These are phyloP conservation scores for Colletotrichum australisinense DNA, from an alignment of 2,329 filamentous ascomycete genomes.

Conservation along the genomic window DNA sequence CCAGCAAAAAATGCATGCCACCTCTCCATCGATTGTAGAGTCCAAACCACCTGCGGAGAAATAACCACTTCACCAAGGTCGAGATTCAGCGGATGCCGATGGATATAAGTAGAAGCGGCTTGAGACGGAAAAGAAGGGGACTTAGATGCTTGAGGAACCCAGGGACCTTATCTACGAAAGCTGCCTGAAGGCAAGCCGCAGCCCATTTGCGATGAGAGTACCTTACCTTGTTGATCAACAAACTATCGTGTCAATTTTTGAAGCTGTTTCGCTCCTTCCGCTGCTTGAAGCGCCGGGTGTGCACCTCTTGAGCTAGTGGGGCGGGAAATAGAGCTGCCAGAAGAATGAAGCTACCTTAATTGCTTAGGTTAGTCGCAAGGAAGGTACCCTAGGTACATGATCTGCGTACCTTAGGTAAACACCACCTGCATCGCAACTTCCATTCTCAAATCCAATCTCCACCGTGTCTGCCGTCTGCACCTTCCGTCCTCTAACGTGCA, in stretches of 20 bases:
- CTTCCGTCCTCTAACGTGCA: not conserved
- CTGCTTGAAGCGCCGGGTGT: not conserved
- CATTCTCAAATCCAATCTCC: slow-evolving; percentile 6
- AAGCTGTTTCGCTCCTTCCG: not conserved
- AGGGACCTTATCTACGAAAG: no score
- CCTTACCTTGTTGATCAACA: no score
- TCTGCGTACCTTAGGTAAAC: not conserved
- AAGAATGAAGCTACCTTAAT: not conserved
- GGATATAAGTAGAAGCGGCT: no score
- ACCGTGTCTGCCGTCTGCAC: not conserved
- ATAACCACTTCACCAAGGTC: not conserved
- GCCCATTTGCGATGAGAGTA: no score
- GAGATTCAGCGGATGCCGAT: not conserved
- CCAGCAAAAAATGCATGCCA: not conserved
- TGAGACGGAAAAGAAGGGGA: no score
- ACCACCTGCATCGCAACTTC: not conserved
- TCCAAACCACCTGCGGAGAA: not conserved
- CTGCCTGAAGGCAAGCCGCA: no score
- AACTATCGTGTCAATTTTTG: not conserved
- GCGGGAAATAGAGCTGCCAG: not conserved
- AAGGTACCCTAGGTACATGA: not conserved
- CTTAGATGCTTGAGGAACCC: no score
- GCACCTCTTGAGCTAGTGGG: not conserved
- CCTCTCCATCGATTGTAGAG: not conserved
- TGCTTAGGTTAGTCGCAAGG: no score